Conservation (phyloP, 2,329 filamentous ascomycete species). For the Colletotrichum navitas region DNA sequence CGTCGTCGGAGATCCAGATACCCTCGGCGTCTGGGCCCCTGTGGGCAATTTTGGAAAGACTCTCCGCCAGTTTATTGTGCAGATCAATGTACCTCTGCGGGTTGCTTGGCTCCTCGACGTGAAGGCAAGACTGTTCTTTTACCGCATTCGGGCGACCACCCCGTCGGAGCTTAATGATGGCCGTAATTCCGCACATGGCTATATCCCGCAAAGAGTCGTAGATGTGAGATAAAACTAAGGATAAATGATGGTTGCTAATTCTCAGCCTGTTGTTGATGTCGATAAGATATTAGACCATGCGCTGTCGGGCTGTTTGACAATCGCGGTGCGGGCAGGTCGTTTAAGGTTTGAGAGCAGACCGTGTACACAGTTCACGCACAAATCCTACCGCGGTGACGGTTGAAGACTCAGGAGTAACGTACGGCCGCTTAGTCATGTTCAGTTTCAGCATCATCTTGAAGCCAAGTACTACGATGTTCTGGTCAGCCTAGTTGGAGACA, state of each 20-base stretch:
- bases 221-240: too few relatives aligned
- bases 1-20: conserved; percentile 46
- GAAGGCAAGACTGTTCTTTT: neutral
- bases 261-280: neutral
- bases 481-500: neutral
- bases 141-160: neutral
- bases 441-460: neutral
- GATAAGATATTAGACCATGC: neutral
- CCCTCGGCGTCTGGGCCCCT: conserved; percentile 50
- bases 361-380: neutral
- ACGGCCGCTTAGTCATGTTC: neutral
- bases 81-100: neutral
- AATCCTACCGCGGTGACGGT: too few relatives aligned
- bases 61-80: conserved; percentile 11
- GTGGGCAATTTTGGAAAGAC: conserved; percentile 45
- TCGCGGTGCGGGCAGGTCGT: neutral
- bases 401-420: neutral
- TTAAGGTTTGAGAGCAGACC: neutral
- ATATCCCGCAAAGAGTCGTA: neutral
- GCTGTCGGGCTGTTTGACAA: too few relatives aligned
- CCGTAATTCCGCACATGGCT: conserved; percentile 39
- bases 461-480: neutral
- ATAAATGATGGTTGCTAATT: too few relatives aligned
- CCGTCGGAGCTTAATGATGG: conserved; percentile 13
- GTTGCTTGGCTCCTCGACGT: neutral